Evolutionary conservation across 1,139 yeast genomes (phyloP).

Genomic region (Scheffersomyces lignicola): DNA sequence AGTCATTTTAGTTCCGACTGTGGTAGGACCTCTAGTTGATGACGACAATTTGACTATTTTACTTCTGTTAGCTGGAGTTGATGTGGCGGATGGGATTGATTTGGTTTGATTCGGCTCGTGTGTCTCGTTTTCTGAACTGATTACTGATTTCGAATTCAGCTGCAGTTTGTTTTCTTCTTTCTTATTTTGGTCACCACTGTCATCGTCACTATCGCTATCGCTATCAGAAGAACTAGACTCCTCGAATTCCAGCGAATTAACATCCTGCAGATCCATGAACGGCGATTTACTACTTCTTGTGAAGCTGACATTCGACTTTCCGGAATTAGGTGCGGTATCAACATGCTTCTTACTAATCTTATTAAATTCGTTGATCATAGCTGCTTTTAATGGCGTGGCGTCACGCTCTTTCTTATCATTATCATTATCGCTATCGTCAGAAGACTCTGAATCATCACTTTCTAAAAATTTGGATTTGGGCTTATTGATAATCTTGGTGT

Average conservation of each 20-base stretch:
- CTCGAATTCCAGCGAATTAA: constrained; percentile 4
- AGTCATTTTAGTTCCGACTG: too few species aligned
- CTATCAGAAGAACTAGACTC: neutral
- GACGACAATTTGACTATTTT: too few species aligned
- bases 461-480: neutral
- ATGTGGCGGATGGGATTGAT: neutral
- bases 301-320: neutral
- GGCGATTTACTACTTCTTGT: constrained; percentile 2
- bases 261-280: constrained; percentile 2
- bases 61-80: neutral
- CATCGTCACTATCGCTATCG: neutral
- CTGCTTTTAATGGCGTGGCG: neutral
- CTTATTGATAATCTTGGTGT: neutral
- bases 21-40: too few species aligned
- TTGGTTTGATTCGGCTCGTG: neutral
- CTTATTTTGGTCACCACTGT: neutral
- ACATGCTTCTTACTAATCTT: neutral
- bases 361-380: constrained; percentile 1
- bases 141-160: too few species aligned
- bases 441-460: neutral
- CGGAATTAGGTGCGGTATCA: neutral
- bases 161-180: neutral
- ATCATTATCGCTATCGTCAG: neutral
- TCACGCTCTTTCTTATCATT: neutral
- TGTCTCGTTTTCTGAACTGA: too few species aligned